Percentiles rank a stretch among this genome's conserved stretches.
Evolutionary conservation across 495 filamentous ascomycete species (phyloP).

Genomic region (Penicillium psychrofluorescens): DNA sequence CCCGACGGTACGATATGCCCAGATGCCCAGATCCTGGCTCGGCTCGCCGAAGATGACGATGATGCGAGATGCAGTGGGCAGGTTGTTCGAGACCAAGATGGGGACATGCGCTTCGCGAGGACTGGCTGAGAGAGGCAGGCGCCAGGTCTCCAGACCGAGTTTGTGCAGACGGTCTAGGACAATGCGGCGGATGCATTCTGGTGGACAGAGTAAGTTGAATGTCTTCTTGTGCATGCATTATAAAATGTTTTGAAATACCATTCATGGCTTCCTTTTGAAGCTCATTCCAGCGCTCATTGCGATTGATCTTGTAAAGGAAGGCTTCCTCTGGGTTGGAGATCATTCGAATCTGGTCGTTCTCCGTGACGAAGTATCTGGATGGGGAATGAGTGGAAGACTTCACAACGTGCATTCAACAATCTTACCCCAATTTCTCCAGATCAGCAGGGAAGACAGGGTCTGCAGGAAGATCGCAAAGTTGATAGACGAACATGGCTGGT

Average conservation of each 20-base stretch:
- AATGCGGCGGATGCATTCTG: slow-evolving; percentile 56
- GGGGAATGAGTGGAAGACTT: background rate
- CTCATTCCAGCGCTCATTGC: slow-evolving; percentile 64
- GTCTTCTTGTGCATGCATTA: too few species aligned
- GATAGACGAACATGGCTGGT: slow-evolving; percentile 60
- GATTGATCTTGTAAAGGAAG: slow-evolving; percentile 66
- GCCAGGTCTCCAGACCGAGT: slow-evolving; percentile 47
- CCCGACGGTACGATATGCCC: slow-evolving; percentile 59
- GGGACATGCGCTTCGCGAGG: slow-evolving; percentile 51
- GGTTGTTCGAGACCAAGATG: slow-evolving; percentile 55
- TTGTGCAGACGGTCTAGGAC: slow-evolving; percentile 52
- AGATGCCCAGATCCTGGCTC: slow-evolving; percentile 64
- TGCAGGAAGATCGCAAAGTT: slow-evolving; percentile 54
- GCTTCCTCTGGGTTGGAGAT: slow-evolving; percentile 56
- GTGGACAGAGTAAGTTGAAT: too few species aligned
- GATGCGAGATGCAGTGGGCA: slow-evolving; percentile 53
- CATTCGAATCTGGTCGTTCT: slow-evolving; percentile 62
- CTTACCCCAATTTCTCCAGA: slow-evolving; percentile 64
- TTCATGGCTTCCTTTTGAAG: slow-evolving; percentile 64
- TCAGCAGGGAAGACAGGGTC: slow-evolving; percentile 60
- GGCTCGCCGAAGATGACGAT: slow-evolving; percentile 69
- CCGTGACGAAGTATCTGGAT: slow-evolving; percentile 62
- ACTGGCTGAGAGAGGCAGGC: slow-evolving; percentile 49
- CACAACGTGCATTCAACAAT: background rate
- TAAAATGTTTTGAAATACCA: slow-evolving; percentile 27